A percentile compares a stretch with the other conserved stretches of the same genome.
Evolutionary conservation across 1,284 basidiomycete genomes (phyloP).

Genomic region (Heterobasidion occidentale): DNA sequence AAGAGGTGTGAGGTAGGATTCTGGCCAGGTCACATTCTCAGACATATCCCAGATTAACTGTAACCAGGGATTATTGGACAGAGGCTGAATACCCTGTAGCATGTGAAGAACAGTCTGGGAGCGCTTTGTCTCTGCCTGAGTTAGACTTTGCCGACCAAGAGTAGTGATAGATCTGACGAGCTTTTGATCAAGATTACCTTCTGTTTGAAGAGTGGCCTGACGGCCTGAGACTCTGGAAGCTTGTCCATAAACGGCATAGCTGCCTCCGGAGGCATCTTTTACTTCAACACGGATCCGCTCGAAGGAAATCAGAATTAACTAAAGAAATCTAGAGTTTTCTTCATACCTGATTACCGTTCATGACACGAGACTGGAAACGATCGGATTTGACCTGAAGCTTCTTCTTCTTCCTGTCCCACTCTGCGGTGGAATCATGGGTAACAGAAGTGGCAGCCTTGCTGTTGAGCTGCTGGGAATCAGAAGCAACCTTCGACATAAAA

Average conservation of each 20-base stretch:
- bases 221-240: slow-evolving; percentile 17
- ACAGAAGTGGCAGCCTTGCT: slow-evolving; percentile 34
- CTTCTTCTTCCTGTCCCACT: slow-evolving; percentile 15
- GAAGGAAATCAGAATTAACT: background rate
- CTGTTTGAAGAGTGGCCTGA: slow-evolving; percentile 12
- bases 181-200: slow-evolving; percentile 17
- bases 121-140: slow-evolving; percentile 37
- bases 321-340: background rate
- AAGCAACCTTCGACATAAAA: slow-evolving; percentile 40
- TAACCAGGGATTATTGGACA: slow-evolving; percentile 48
- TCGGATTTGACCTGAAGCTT: slow-evolving; percentile 23
- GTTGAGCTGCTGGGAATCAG: slow-evolving; percentile 39
- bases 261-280: background rate
- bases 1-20: slow-evolving; percentile 5
- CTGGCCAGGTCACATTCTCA: slow-evolving; percentile 20
- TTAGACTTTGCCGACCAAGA: slow-evolving; percentile 46
- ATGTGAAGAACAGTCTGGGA: slow-evolving; percentile 34
- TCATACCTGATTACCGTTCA: background rate
- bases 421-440: slow-evolving; percentile 28
- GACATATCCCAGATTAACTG: slow-evolving; percentile 26
- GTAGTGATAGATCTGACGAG: slow-evolving; percentile 21
- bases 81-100: slow-evolving; percentile 36
- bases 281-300: background rate
- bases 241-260: slow-evolving; percentile 21
- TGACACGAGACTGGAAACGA: slow-evolving; percentile 9